phyloP scores from a whole-genome alignment of 495 filamentous ascomycete species.

The Lentithecium fluviatile region DNA sequence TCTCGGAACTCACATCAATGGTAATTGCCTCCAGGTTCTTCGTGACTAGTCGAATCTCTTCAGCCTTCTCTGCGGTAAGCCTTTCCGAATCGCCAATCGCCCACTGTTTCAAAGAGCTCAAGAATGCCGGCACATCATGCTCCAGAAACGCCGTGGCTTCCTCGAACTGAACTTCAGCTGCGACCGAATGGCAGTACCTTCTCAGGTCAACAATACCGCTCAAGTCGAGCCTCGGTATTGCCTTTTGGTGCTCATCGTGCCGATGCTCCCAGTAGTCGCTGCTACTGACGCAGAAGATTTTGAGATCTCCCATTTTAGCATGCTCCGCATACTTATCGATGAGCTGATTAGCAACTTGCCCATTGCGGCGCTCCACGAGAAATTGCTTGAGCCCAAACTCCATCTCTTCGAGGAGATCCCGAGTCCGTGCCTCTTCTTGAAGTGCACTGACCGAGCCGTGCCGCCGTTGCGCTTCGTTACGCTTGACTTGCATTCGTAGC shows the following conservation, averaged over 20 bases:
- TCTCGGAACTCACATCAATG: slow-evolving; percentile 4
- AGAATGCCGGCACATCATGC: slow-evolving; percentile 23
- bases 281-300: slow-evolving; percentile 28
- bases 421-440: slow-evolving; percentile 17
- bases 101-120: slow-evolving; percentile 28
- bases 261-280: slow-evolving; percentile 25
- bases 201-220: slow-evolving; percentile 23
- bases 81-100: slow-evolving; percentile 7
- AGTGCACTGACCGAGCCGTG: slow-evolving; percentile 15
- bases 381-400: slow-evolving; percentile 23
- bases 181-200: slow-evolving; percentile 24
- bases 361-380: slow-evolving; percentile 24
- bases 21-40: slow-evolving; percentile 11
- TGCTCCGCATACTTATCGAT: slow-evolving; percentile 14
- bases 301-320: slow-evolving; percentile 17
- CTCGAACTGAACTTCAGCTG: slow-evolving; percentile 21
- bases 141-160: slow-evolving; percentile 15
- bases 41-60: slow-evolving; percentile 12
- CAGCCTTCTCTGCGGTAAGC: not conserved
- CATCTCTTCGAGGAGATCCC: slow-evolving; percentile 24
- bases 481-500: slow-evolving; percentile 22
- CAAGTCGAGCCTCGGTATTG: slow-evolving; percentile 18
- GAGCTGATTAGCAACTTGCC: slow-evolving; percentile 9
- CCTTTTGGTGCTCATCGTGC: slow-evolving; percentile 21
- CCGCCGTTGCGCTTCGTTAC: slow-evolving; percentile 22